Conservation (phyloP, 306 rosid genomes). For the Gastrolobium bilobum region DNA sequence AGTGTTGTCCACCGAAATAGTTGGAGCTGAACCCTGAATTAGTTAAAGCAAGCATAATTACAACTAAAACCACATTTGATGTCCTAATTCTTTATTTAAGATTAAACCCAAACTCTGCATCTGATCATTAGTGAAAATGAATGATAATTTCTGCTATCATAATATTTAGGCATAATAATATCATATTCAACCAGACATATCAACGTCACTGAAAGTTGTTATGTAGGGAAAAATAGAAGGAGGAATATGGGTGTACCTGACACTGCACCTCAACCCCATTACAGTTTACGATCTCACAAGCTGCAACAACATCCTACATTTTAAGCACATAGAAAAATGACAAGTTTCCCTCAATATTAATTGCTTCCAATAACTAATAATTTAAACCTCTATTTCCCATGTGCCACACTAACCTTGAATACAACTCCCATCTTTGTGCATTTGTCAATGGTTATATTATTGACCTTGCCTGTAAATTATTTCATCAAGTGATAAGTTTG, state of each 20-base stretch:
- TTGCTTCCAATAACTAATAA: constrained; percentile 39
- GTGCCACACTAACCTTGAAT: constrained; percentile 65
- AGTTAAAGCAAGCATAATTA: constrained; percentile 39
- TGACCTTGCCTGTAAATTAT: constrained; percentile 89
- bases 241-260: constrained; percentile 63
- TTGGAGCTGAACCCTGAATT: constrained; percentile 87
- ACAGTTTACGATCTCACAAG: constrained; percentile 95
- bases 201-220: neutral
- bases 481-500: constrained; percentile 36
- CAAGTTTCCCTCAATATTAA: constrained; percentile 32
- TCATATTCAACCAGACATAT: constrained; percentile 26
- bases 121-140: neutral
- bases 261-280: constrained; percentile 96
- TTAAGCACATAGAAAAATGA: constrained; percentile 40
- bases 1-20: constrained; percentile 92
- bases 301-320: constrained; percentile 98
- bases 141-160: constrained; percentile 25
- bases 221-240: constrained; percentile 6
- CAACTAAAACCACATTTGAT: constrained; percentile 11
- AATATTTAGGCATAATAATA: constrained; percentile 20
- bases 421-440: constrained; percentile 93
- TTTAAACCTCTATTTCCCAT: constrained; percentile 31
- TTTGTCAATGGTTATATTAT: constrained; percentile 95
- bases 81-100: constrained; percentile 6
- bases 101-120: constrained; percentile 25